Evolutionary conservation across 371 early-diverging fungal species (phyloP).

Genomic region (Mortierella sp.): DNA sequence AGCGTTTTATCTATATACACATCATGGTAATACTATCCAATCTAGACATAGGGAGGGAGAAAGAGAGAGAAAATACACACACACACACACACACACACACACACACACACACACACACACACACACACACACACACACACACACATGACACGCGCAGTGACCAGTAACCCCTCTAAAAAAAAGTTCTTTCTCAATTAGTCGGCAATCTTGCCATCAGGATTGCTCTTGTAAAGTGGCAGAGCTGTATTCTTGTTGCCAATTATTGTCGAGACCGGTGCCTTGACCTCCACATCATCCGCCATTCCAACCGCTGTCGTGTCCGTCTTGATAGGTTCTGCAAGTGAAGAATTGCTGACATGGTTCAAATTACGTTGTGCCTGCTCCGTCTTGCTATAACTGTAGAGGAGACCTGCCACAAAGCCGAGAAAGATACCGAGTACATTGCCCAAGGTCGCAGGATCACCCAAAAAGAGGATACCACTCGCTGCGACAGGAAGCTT

Average conservation of each 20-base stretch:
- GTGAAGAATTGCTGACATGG: conserved; percentile 34
- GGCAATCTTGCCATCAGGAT: conserved; percentile 43
- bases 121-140: too few species aligned
- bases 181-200: conserved; percentile 14
- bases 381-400: conserved; percentile 80
- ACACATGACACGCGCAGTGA: too few species aligned
- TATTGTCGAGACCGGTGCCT: conserved; percentile 5
- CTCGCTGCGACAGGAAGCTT: conserved; percentile 96
- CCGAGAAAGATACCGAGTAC: conserved; percentile 87
- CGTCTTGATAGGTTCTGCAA: conserved; percentile 3
- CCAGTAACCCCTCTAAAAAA: background rate
- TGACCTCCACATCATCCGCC: conserved; percentile 11
- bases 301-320: background rate
- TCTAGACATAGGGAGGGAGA: too few species aligned
- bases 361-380: conserved; percentile 53
- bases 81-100: too few species aligned
- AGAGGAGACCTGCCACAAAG: conserved; percentile 84
- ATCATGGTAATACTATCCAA: too few species aligned
- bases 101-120: too few species aligned
- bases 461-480: conserved; percentile 95
- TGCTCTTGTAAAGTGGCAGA: conserved; percentile 38
- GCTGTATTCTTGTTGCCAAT: conserved; percentile 9
- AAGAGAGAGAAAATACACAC: too few species aligned
- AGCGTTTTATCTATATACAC: too few species aligned
- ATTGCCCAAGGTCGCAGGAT: conserved; percentile 82